Conservation (phyloP, 1,284 basidiomycete genomes). For the Cystobasidium pallidum region DNA sequence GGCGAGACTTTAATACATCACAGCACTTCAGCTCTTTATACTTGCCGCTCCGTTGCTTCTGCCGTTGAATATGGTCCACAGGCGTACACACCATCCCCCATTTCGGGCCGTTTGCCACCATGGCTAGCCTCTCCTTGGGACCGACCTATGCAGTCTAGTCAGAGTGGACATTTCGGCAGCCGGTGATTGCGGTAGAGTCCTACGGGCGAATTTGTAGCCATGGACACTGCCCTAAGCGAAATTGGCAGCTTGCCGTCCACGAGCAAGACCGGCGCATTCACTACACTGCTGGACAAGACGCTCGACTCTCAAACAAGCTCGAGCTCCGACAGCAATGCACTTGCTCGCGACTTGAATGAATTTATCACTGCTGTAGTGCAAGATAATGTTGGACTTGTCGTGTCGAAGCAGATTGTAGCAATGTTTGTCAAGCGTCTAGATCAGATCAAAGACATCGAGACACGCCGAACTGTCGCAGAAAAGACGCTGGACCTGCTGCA, state of each 20-base stretch:
- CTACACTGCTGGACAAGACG: constrained; percentile 31
- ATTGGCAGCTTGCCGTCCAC: constrained; percentile 13
- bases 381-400: constrained; percentile 58
- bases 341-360: constrained; percentile 23
- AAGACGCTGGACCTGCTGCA: constrained; percentile 72
- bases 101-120: neutral
- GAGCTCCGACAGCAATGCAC: neutral
- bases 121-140: neutral
- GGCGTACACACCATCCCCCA: neutral
- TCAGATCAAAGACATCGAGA: constrained; percentile 63
- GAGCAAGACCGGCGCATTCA: constrained; percentile 43
- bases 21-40: no score
- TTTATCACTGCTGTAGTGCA: constrained; percentile 32
- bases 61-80: neutral
- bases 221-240: constrained; percentile 37
- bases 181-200: neutral
- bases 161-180: no score
- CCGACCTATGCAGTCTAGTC: neutral
- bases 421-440: constrained; percentile 74
- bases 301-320: constrained; percentile 8
- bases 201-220: constrained; percentile 13
- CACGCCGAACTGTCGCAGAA: constrained; percentile 71
- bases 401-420: constrained; percentile 78
- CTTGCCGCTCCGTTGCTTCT: neutral
- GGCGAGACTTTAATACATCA: no score